phyloP scores from a whole-genome alignment of 73 alveolate genomes.

The Symbiodinium pilosum region DNA sequence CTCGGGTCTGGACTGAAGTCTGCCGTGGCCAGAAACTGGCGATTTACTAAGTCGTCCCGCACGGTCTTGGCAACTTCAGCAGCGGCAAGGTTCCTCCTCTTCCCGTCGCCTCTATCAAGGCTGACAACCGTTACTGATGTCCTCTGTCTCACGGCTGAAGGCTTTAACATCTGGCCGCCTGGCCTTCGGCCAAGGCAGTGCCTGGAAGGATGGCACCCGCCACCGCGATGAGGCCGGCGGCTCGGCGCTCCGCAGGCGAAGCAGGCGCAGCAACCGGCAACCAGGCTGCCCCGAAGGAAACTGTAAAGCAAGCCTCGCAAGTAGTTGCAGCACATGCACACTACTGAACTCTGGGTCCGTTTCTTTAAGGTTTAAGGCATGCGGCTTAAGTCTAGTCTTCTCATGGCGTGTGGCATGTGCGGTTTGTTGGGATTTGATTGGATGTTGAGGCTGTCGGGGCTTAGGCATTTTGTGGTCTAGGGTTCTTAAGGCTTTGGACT shows the following conservation, averaged over 20 bases:
- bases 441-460: too few species aligned
- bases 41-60: conserved; percentile 25
- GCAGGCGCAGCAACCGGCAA: too few species aligned
- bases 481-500: too few species aligned
- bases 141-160: too few species aligned
- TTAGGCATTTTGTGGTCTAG: too few species aligned
- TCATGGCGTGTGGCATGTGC: too few species aligned
- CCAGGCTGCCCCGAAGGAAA: not conserved
- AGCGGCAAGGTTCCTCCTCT: conserved; percentile 96
- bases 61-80: conserved; percentile 60
- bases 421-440: too few species aligned
- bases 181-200: not conserved
- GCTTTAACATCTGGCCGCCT: not conserved
- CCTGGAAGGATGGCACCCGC: not conserved
- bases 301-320: not conserved
- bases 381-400: too few species aligned
- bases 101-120: conserved; percentile 43
- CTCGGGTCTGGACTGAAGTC: conserved; percentile 51
- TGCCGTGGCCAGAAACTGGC: conserved; percentile 89
- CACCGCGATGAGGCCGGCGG: not conserved
- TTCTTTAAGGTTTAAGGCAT: too few species aligned
- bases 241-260: not conserved
- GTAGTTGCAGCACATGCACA: too few species aligned
- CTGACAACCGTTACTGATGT: not conserved
- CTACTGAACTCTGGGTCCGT: too few species aligned